Conservation (phyloP, 176 grass and related monocot genomes). For the Bromus sterilis region DNA sequence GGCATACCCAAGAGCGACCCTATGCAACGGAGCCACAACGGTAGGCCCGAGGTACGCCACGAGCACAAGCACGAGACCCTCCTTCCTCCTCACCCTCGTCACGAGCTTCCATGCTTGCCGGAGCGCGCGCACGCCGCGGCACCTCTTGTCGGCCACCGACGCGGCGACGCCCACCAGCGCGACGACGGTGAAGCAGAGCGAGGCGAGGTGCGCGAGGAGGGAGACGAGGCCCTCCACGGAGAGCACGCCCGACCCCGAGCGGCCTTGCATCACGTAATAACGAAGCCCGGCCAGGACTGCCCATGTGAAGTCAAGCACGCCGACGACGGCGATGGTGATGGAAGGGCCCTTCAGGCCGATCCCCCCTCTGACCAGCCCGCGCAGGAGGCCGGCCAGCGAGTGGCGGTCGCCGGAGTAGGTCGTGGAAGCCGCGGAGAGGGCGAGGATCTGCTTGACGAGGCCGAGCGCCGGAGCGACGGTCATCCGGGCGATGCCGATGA, state of each 20-base stretch:
- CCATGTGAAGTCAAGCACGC: not conserved
- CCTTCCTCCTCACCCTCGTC: not conserved
- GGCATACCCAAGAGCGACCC: not conserved
- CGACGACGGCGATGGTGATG: not conserved
- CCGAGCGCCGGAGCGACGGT: not conserved
- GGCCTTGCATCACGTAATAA: not conserved
- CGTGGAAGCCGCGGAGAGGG: constrained; percentile 6
- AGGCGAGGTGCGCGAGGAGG: not conserved
- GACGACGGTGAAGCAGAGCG: not conserved
- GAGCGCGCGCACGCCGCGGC: not conserved
- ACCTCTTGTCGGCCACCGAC: not conserved
- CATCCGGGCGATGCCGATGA: not conserved
- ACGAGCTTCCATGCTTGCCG: constrained; percentile 12
- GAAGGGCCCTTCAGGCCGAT: not conserved
- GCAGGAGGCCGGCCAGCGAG: not conserved
- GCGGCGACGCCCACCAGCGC: not conserved
- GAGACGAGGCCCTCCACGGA: not conserved
- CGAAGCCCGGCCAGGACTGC: not conserved
- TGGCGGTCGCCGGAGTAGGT: constrained; percentile 24
- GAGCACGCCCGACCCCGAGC: not conserved
- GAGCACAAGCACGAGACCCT: not conserved
- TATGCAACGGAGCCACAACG: not conserved
- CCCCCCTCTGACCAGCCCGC: not conserved
- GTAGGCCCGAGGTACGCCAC: not conserved
- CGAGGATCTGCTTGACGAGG: not conserved